Evolutionary conservation across 257 asterid species (phyloP), one percentile per base, ranked within the genome.

Genomic region (Voacanga thouarsii): DNA sequence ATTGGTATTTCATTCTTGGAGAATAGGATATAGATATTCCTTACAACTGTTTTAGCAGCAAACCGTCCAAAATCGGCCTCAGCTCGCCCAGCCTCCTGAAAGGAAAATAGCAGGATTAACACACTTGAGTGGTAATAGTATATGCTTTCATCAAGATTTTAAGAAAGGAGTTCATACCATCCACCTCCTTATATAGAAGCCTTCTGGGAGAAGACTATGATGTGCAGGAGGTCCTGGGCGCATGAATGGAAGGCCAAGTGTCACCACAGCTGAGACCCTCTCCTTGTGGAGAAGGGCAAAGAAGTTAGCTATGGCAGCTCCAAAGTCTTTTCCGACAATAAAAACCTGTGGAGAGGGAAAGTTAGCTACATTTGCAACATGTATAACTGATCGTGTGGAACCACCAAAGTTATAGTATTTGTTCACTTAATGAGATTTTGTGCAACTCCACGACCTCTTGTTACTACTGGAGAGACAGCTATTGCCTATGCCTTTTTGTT

Each of bases 1-100:
- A n/a, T n/a, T n/a, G n/a, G n/a, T n/a, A n/a, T n/a, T n/a, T n/a
- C n/a, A n/a, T n/a, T n/a, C n/a, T n/a, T n/a, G n/a, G n/a, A n/a
- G n/a, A n/a, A n/a, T n/a, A n/a, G n/a, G n/a, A n/a, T n/a, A n/a
- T n/a, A n/a, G n/a, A n/a, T n/a, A n/a, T n/a, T n/a, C n/a, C n/a
- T n/a, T 83, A 93, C 91, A 12, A 93, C 92, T 0, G 91, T 93
- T 83, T 87, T 89, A 53, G 94, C 88, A 79, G 90, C 94, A 75
- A 91, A 59, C 2, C 94, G 94, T 21, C 88, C 91, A 78, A 93
- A 93, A 84, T 93, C 96, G 74, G 96, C 92, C 81, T 90, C 98
- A 68, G 97, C 97, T 21, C 97, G 89, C 28, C 94, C 97, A 24
- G 96, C 89, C 69, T 89, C 92, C 98, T 93, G 83, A 11, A 50